A percentile compares a stretch with the other conserved stretches of the same genome.
Evolutionary conservation across 169 alveolate genomes (phyloP).

Genomic region (Plasmodium blacklocki): DNA sequence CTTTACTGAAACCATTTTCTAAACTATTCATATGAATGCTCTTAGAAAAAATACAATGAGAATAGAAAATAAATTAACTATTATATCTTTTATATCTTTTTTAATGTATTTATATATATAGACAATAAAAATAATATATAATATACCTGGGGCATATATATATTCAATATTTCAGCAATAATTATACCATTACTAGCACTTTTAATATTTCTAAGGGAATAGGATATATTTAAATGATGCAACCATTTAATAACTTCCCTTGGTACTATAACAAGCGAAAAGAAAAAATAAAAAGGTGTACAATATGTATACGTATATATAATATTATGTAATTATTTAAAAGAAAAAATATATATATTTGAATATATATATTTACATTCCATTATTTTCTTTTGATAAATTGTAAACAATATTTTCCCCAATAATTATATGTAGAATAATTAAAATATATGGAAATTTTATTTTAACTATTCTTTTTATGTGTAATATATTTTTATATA

Average conservation of each 20-base stretch:
- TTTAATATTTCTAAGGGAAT: conserved; percentile 66
- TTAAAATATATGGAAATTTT: too few relatives aligned
- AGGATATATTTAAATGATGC: conserved; percentile 51
- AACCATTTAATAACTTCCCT: conserved; percentile 74
- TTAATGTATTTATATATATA: conserved; percentile 1
- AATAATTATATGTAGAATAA: too few relatives aligned
- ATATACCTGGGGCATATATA: conserved; percentile 63
- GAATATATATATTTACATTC: conserved; percentile 7
- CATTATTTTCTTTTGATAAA: not conserved
- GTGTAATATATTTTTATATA: too few relatives aligned
- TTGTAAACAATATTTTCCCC: too few relatives aligned
- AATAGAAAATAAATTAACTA: not conserved
- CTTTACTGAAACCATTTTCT: conserved; percentile 76
- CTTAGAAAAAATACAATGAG: conserved; percentile 15
- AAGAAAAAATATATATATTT: not conserved
- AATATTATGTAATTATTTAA: too few relatives aligned
- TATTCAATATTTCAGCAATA: conserved; percentile 60
- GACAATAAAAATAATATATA: conserved; percentile 14
- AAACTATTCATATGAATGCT: conserved; percentile 62
- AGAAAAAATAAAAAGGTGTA: not conserved
- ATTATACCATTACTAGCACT: conserved; percentile 73
- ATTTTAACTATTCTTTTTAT: too few relatives aligned
- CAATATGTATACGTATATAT: not conserved
- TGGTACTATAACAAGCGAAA: conserved; percentile 33
- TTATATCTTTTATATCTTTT: not conserved